A percentile compares a stretch with the other conserved stretches of the same genome.
These are phyloP conservation scores for Alnus glutinosa DNA, from an alignment of 306 rosid species.

Conservation along the genomic window DNA sequence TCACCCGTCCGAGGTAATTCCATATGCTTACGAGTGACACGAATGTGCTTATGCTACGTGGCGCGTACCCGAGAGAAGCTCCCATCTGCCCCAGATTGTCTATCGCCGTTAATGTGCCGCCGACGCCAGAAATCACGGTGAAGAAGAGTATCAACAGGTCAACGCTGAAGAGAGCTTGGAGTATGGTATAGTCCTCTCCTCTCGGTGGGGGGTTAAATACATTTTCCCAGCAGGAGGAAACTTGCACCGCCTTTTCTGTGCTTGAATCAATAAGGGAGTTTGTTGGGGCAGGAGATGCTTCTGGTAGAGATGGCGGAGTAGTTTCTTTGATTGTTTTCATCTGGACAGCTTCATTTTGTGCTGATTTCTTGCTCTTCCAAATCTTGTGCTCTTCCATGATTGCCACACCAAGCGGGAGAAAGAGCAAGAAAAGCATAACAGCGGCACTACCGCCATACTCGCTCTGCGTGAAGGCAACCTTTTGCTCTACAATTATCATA, in stretches of 20 bases:
- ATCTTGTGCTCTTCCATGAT: constrained; percentile 15
- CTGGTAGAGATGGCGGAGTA: background rate
- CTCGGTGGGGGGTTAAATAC: constrained; percentile 46
- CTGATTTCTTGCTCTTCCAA: constrained; percentile 15
- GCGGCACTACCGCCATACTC: constrained; percentile 57
- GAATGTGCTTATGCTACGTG: constrained; percentile 47
- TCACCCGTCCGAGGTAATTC: constrained; percentile 54
- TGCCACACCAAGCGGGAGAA: constrained; percentile 58
- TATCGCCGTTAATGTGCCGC: constrained; percentile 49
- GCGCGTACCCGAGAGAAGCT: constrained; percentile 39
- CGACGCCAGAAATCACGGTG: constrained; percentile 54
- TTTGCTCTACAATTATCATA: constrained; percentile 54
- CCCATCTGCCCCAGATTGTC: constrained; percentile 71
- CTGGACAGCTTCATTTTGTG: constrained; percentile 15
- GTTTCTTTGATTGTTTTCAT: constrained; percentile 11
- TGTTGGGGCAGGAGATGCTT: background rate
- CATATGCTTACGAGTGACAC: constrained; percentile 63
- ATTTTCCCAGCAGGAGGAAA: constrained; percentile 44
- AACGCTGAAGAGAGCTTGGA: constrained; percentile 63
- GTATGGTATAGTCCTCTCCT: constrained; percentile 64
- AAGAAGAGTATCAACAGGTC: constrained; percentile 58
- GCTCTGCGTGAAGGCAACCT: constrained; percentile 33
- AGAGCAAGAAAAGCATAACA: constrained; percentile 45
- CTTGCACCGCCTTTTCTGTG: constrained; percentile 10
- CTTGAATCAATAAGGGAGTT: background rate